Conservation (phyloP, 805 yeast genomes). For the Jamesozyma hellenica region DNA sequence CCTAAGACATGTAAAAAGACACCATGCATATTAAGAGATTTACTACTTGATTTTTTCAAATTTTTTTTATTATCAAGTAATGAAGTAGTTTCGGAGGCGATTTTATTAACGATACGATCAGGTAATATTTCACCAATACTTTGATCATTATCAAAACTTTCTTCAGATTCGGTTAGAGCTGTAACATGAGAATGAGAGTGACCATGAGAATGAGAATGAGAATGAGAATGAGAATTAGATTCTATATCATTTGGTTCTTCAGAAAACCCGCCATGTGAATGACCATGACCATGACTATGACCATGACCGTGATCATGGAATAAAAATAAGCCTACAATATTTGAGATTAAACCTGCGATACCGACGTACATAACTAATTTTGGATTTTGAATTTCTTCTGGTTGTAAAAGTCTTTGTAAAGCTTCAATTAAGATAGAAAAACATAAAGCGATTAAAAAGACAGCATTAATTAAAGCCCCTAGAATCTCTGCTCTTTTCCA, state of each 20-base stretch:
- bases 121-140: constrained; percentile 20
- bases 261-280: constrained; percentile 20
- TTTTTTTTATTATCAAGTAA: constrained; percentile 13
- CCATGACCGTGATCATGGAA: constrained; percentile 54
- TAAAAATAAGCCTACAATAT: constrained; percentile 69
- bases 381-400: constrained; percentile 72
- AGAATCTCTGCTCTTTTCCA: constrained; percentile 96
- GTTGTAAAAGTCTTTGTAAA: constrained; percentile 74
- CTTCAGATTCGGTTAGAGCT: not conserved
- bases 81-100: constrained; percentile 30
- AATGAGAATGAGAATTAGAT: constrained; percentile 21
- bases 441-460: constrained; percentile 83
- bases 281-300: constrained; percentile 50
- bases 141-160: not conserved
- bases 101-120: constrained; percentile 18
- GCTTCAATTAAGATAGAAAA: constrained; percentile 90
- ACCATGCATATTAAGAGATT: constrained; percentile 93
- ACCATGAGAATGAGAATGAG: not conserved
- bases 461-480: constrained; percentile 92
- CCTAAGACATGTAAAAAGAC: constrained; percentile 92
- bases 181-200: constrained; percentile 2
- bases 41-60: constrained; percentile 12
- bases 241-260: constrained; percentile 3
- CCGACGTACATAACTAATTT: constrained; percentile 76
- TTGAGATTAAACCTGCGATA: constrained; percentile 68